A percentile compares a stretch with the other conserved stretches of the same genome.
Evolutionary conservation across 176 grass and related monocot species (phyloP).

Genomic region (Musa troglodytarum): DNA sequence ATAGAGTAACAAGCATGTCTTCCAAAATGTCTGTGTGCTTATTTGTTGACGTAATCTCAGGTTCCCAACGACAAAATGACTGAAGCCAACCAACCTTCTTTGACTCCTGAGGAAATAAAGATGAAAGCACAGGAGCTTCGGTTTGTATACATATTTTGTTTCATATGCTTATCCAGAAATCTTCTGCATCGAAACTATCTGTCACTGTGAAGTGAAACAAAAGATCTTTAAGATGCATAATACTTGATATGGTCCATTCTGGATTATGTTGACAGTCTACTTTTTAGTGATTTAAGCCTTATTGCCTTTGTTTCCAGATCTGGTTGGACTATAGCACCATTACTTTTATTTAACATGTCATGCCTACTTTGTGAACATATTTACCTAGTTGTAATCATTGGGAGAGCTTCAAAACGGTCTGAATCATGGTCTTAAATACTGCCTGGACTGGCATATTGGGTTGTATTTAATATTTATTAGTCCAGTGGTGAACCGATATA

Average conservation of each 20-base stretch:
- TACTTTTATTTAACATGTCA: too few species aligned
- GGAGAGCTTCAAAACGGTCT: neutral
- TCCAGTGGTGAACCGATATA: too few species aligned
- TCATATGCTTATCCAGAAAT: neutral
- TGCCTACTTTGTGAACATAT: too few species aligned
- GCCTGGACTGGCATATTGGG: too few species aligned
- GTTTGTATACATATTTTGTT: conserved; percentile 38
- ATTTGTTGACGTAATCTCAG: conserved; percentile 18
- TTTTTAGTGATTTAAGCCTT: neutral
- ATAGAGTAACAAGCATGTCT: neutral
- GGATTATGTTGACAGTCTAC: neutral
- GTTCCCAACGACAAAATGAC: conserved; percentile 35
- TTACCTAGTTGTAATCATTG: neutral
- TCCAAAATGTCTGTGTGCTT: neutral
- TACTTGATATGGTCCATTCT: neutral
- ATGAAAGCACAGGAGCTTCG: conserved; percentile 82
- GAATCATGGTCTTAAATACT: too few species aligned
- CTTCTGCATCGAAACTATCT: conserved; percentile 8
- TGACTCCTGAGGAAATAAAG: conserved; percentile 89
- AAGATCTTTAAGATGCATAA: too few species aligned
- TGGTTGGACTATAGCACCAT: too few species aligned
- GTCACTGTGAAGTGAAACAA: neutral
- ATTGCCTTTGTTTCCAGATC: too few species aligned
- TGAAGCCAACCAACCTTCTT: conserved; percentile 42
- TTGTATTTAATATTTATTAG: too few species aligned